Base-by-base conservation (phyloP, 192 early-diverging fungal species). In the Podila epigama region DNA sequence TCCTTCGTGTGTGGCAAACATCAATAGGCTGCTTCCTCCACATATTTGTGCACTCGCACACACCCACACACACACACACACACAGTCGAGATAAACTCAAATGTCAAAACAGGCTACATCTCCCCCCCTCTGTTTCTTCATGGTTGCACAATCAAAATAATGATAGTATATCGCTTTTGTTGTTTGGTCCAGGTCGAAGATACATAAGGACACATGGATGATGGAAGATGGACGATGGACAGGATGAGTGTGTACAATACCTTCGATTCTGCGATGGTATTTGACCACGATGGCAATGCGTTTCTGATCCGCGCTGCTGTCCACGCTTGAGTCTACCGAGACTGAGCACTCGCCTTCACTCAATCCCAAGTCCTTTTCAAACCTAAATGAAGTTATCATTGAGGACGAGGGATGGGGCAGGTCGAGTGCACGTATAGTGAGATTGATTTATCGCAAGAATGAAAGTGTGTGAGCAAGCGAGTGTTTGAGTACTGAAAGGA, bases 201-300 rank as follows among this genome's bases (percentile, higher is more conserved):
- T 15, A 22, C n/a, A n/a, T n/a, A 20, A 20, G 44, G 16, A 48
- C n/a, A 8, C 7, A 3, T 18, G 4, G 44, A 48, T 18, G 16
- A 22, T 20, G 44, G 4, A 48, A 48, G n/a, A 22, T 48, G n/a
- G 15, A 22, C n/a, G n/a, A 22, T 48, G 44, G n/a, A 39, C 37
- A 39, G 6, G 37, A 39, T 39, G 37, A 11, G 58, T 25, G 20
- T 35, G 16, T 12, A 2, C 11, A 27, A 53, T 77, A 91, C 89
- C 90, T 86, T 92, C 91, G 52, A 90, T 92, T 51, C 70, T 81
- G 39, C 91, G 84, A 42, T 87, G 70, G 68, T 92, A 92, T 34
- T 78, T 75, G 51, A 89, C 69, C 39, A 71, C 42, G 29, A 89
- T 84, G 22, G 86, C 78, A 57, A 80, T 51, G 9, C 59, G 59